A percentile compares a stretch with the other conserved stretches of the same genome.
These are phyloP conservation scores for Talaromyces sp. DNA, from an alignment of 2,329 filamentous ascomycete genomes.

Conservation along the genomic window DNA sequence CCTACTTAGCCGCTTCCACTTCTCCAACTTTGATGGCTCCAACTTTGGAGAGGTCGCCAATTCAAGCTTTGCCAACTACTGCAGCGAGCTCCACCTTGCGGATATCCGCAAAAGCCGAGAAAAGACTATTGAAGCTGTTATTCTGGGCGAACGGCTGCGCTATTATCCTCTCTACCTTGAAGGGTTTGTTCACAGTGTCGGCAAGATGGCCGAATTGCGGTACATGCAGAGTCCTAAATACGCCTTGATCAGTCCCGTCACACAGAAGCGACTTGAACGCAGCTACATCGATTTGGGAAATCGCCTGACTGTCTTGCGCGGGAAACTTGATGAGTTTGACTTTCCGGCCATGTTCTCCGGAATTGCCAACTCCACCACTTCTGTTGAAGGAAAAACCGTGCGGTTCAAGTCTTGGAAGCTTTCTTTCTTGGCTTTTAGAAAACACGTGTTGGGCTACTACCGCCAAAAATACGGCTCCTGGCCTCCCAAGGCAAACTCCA, in stretches of 20 bases:
- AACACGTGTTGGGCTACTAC: constrained; percentile 68
- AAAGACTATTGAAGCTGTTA: constrained; percentile 81
- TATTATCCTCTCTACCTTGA: constrained; percentile 81
- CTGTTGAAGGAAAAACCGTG: constrained; percentile 69
- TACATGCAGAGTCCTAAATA: constrained; percentile 66
- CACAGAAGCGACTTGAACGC: constrained; percentile 74
- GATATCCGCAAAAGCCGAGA: constrained; percentile 80
- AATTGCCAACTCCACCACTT: constrained; percentile 76
- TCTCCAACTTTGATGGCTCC: constrained; percentile 59
- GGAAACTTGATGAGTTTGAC: constrained; percentile 79
- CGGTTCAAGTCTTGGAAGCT: constrained; percentile 80
- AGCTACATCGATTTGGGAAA: constrained; percentile 74
- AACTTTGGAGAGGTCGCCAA: constrained; percentile 60
- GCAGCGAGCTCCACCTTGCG: constrained; percentile 69
- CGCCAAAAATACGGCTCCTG: constrained; percentile 66
- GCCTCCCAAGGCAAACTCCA: constrained; percentile 87
- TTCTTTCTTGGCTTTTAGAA: constrained; percentile 69
- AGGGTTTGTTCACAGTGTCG: constrained; percentile 84
- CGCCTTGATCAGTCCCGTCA: constrained; percentile 63
- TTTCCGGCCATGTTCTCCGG: constrained; percentile 88
- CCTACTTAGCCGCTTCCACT: constrained; percentile 54
- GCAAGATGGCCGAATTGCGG: constrained; percentile 72
- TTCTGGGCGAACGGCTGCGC: constrained; percentile 85
- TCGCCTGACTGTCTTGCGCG: constrained; percentile 65
- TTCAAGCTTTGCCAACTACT: constrained; percentile 53